Evolutionary conservation across 768 basidiomycete genomes (phyloP).

Genomic region (Rhizopogon vinicolor): DNA sequence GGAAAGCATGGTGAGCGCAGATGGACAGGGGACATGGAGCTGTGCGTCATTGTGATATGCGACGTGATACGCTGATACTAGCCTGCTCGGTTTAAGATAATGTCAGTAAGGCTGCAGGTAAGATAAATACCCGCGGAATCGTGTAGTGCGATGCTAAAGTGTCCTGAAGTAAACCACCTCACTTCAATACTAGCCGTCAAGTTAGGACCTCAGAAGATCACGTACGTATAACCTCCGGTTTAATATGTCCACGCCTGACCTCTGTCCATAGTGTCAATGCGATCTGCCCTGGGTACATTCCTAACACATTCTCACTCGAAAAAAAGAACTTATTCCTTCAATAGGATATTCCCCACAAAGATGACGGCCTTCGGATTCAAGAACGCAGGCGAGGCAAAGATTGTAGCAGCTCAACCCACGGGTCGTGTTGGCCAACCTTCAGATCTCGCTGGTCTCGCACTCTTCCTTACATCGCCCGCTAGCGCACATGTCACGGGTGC

Average conservation of each 20-base stretch:
- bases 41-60: conserved; percentile 47
- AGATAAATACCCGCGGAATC: background rate
- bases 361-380: conserved; percentile 77
- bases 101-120: conserved; percentile 79
- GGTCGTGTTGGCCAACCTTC: conserved; percentile 61
- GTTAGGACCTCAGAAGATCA: conserved; percentile 54
- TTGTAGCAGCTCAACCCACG: conserved; percentile 57
- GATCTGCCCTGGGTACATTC: conserved; percentile 68
- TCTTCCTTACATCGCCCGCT: conserved; percentile 70
- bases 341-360: conserved; percentile 73
- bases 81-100: conserved; percentile 43
- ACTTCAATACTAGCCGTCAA: conserved; percentile 69
- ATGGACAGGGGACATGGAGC: conserved; percentile 69
- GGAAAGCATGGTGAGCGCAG: conserved; percentile 43
- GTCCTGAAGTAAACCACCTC: conserved; percentile 64
- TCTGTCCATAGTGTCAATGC: conserved; percentile 65
- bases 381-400: conserved; percentile 44
- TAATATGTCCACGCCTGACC: background rate
- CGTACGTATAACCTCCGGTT: conserved; percentile 38
- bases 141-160: background rate
- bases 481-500: conserved; percentile 71
- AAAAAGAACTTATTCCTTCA: background rate
- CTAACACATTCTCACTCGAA: background rate
- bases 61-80: background rate
- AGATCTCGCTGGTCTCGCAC: conserved; percentile 68